phyloP scores from a whole-genome alignment of 495 filamentous ascomycete genomes.

The Aspergillus sclerotiicarbonarius region DNA sequence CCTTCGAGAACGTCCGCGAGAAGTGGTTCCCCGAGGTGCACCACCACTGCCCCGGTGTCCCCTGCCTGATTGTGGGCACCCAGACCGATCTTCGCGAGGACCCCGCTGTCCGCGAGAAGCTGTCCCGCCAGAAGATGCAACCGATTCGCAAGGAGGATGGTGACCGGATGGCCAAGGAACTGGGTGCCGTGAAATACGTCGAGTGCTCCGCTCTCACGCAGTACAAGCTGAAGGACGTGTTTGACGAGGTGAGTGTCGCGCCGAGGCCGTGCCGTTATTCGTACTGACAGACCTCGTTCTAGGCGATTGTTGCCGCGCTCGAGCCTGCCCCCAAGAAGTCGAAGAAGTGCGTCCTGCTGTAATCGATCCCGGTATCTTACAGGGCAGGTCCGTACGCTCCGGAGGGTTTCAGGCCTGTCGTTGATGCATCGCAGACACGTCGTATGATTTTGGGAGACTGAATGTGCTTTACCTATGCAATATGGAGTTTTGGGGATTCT shows the following conservation, averaged over 20 bases:
- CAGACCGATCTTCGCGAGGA: conserved; percentile 97
- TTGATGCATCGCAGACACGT: conserved; percentile 17
- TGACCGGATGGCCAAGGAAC: conserved; percentile 92
- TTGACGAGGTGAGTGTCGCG: conserved; percentile 78
- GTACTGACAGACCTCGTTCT: conserved; percentile 7
- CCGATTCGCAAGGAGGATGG: conserved; percentile 90
- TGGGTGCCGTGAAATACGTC: conserved; percentile 96
- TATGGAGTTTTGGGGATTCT: conserved; percentile 11
- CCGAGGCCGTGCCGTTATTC: conserved; percentile 12
- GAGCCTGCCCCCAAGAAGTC: conserved; percentile 80
- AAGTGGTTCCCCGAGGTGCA: conserved; percentile 99
- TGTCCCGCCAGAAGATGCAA: conserved; percentile 90
- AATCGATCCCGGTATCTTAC: conserved; percentile 16
- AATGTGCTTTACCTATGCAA: conserved; percentile 16
- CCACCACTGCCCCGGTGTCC: conserved; percentile 96
- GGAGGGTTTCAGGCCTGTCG: conserved; percentile 1
- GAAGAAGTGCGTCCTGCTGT: conserved; percentile 46
- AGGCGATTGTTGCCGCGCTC: conserved; percentile 89
- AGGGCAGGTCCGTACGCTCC: conserved; percentile 24
- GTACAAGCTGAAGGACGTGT: conserved; percentile 98
- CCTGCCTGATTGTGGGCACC: conserved; percentile 96
- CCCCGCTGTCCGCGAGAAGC: conserved; percentile 80
- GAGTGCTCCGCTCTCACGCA: conserved; percentile 98
- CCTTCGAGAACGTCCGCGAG: conserved; percentile 98
- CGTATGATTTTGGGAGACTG: conserved; percentile 20